phyloP scores from a whole-genome alignment of 2,329 filamentous ascomycete genomes.

The Macroventuria anomochaeta region DNA sequence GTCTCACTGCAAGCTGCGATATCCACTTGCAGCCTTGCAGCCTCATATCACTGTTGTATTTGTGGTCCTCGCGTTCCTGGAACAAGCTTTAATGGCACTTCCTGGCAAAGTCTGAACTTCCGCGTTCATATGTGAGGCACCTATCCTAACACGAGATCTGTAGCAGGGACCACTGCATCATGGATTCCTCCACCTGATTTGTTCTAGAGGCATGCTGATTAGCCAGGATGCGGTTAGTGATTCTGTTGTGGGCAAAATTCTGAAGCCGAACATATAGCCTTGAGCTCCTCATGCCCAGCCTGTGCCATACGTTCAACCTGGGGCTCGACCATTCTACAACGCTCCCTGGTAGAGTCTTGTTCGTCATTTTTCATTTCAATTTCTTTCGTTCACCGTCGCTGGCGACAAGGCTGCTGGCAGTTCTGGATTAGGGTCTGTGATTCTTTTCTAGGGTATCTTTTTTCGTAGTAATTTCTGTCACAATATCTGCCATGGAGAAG shows the following conservation, averaged over 20 bases:
- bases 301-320: slow-evolving; percentile 28
- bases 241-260: slow-evolving; percentile 26
- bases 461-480: slow-evolving; percentile 24
- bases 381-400: slow-evolving; percentile 39
- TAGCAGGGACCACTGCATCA: slow-evolving; percentile 40
- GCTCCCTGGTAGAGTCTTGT: slow-evolving; percentile 46
- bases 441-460: slow-evolving; percentile 22
- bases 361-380: slow-evolving; percentile 27
- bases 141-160: slow-evolving; percentile 31
- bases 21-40: slow-evolving; percentile 33
- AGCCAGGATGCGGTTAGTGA: slow-evolving; percentile 37
- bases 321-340: slow-evolving; percentile 28
- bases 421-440: slow-evolving; percentile 23
- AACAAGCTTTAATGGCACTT: slow-evolving; percentile 28
- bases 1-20: slow-evolving; percentile 17
- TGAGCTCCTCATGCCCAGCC: slow-evolving; percentile 35
- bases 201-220: slow-evolving; percentile 39
- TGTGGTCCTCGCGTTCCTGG: slow-evolving; percentile 23
- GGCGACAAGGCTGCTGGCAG: slow-evolving; percentile 45
- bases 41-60: slow-evolving; percentile 35
- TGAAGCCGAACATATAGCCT: slow-evolving; percentile 39
- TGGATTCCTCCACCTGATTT: slow-evolving; percentile 26
- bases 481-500: slow-evolving; percentile 41
- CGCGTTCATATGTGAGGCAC: slow-evolving; percentile 39
- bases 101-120: slow-evolving; percentile 44